Base-by-base conservation (phyloP, 2,329 filamentous ascomycete species). In the Paracoccidioides brasiliensis region DNA sequence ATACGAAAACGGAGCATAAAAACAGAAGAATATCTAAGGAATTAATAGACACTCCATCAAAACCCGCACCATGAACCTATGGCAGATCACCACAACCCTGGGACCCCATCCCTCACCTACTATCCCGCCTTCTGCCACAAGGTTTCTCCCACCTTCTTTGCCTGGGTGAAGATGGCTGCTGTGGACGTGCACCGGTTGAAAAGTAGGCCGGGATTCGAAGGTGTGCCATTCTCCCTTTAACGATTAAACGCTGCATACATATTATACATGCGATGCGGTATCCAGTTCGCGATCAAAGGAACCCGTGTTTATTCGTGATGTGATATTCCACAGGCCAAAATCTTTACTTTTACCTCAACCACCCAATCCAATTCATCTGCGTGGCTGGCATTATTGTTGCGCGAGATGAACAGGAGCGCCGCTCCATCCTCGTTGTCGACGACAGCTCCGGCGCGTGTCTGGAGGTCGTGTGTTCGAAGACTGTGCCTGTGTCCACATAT, bases 311-410 rank as follows among this genome's bases (percentile, higher is more conserved):
- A 22, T 22, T 22, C 22, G 22, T 22, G 22, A 41, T 37, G 35
- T 40, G 52, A 41, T 12, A 14, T 12, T 15, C 12, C 35, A 33
- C 37, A 80, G 79, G 75, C 46, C 78, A 80, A 64, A 72, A 76
- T 51, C 69, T 81, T 42, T 80, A 77, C 69, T 89, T 90, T 69
- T 77, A 83, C 71, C 70, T 76, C 52, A 90, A 90, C 67, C 82
- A 90, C 61, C 87, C 87, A 0, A 81, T 91, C 62, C 81, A 82
- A 76, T 90, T 84, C 80, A 80, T 87, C 54, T 82, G 84, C 58
- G 69, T 90, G 37, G 78, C 82, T 6, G 88, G 88, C 35, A 69
- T 89, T 7, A 77, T 91, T 28, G 82, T 90, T 55, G 78, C 80
- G 55, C 69, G 79, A 54, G 73, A 78, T 41, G 80, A 82, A 54